These are phyloP conservation scores for Marchantia polymorpha DNA, from an alignment of 225 moss, liverwort and hornwort species.

Conservation along the genomic window DNA sequence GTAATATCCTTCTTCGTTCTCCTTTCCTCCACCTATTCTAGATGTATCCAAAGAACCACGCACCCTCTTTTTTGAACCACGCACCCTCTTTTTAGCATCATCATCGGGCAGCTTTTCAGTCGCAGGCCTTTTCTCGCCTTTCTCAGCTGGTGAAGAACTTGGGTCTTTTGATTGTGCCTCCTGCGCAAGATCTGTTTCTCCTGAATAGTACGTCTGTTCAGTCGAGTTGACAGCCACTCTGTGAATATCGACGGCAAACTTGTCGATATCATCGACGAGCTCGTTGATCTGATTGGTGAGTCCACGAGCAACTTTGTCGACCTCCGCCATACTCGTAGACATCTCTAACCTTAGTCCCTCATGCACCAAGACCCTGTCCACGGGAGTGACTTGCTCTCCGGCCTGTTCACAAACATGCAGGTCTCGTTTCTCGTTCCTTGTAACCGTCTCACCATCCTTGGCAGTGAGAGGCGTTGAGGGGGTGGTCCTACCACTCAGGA, in stretches of 20 bases:
- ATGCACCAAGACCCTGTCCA: background rate
- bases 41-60: background rate
- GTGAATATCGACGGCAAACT: slow-evolving; percentile 21
- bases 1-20: background rate
- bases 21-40: background rate
- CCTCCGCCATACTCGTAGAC: slow-evolving; percentile 19
- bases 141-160: background rate
- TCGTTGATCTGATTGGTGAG: slow-evolving; percentile 18
- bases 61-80: no score
- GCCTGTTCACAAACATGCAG: background rate
- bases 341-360: slow-evolving; percentile 20
- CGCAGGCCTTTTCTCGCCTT: slow-evolving; percentile 16
- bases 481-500: background rate
- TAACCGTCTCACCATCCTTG: background rate
- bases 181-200: background rate
- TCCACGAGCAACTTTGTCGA: slow-evolving; percentile 22
- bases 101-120: background rate
- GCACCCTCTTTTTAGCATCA: slow-evolving; percentile 16
- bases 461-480: slow-evolving; percentile 1
- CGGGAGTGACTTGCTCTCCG: background rate
- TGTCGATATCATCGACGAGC: slow-evolving; percentile 15
- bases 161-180: slow-evolving; percentile 1
- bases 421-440: background rate
- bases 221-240: background rate
- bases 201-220: background rate